phyloP scores from a whole-genome alignment of 2,329 filamentous ascomycete species.

The Byssochlamys sp. region DNA sequence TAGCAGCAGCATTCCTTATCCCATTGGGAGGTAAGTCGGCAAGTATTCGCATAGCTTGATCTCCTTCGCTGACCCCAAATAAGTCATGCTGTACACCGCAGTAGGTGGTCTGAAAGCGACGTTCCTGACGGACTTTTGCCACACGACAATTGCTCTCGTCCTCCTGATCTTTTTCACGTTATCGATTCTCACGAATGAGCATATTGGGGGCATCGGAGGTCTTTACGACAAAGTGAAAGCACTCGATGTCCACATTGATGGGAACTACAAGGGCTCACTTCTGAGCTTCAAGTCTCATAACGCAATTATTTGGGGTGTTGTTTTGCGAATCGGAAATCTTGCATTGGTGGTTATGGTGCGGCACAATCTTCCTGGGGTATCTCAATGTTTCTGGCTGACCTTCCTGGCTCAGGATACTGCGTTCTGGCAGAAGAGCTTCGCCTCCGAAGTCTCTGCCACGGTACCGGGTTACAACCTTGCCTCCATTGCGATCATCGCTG shows the following conservation, averaged over 20 bases:
- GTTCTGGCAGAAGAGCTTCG: background rate
- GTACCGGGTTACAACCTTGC: background rate
- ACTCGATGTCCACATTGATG: background rate
- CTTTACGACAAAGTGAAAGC: background rate
- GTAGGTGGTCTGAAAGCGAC: background rate
- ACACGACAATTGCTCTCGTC: background rate
- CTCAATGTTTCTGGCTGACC: background rate
- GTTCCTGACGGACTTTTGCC: background rate
- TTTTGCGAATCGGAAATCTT: background rate
- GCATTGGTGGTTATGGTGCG: background rate
- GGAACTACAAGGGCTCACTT: background rate
- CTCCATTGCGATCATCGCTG: background rate
- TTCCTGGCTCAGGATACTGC: background rate
- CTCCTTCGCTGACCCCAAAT: background rate
- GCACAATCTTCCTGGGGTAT: background rate
- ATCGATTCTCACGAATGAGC: background rate
- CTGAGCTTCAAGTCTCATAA: background rate
- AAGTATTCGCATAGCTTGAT: too few species aligned
- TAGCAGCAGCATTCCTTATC: background rate
- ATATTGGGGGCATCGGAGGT: background rate
- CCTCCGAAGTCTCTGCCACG: background rate
- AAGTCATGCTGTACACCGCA: background rate
- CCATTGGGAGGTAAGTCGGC: background rate
- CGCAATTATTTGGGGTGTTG: background rate
- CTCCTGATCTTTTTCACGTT: background rate